Base-by-base conservation (phyloP, 2,329 filamentous ascomycete genomes). In the Phyllosticta paracitricarpa region DNA sequence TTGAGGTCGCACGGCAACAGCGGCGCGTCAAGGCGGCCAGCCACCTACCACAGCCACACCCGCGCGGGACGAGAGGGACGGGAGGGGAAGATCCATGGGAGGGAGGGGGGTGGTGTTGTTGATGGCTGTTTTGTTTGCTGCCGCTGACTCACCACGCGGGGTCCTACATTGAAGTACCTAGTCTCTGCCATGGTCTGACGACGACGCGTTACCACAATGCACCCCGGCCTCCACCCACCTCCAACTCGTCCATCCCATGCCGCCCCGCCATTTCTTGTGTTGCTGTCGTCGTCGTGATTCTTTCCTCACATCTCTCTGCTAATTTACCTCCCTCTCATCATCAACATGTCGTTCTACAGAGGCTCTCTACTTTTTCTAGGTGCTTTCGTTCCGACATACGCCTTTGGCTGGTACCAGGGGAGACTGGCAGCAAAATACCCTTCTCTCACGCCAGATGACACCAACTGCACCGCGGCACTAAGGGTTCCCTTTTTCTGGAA, bases 361-460 rank as follows among this genome's bases (percentile, higher is more conserved):
- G 54, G 59, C 54, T 24, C 59, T 26, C 30, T 52, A n/a, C 2
- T 57, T 48, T 10, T 61, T 55, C 4, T 51, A 57, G 25, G 51
- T 51, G 19, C 19, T 30, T 24, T 40, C 19, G 19, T 14, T n/a
- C 55, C 59, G 55, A 55, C 59, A 2, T 48, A 30, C 3, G 56
- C 53, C 48, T 51, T 53, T 24, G 55, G 22, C 51, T 54, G 53
- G 28, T 24, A 19, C 59, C 28, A n/a, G 17, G 14, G n/a, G 7
- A 48, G 12, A 17, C 59, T 61, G 28, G 59, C 57, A 40, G 26
- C 48, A 19, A 30, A 48, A 5, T 61, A 61, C 54, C 59, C 59
- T 12, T 40, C 35, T 14, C 28, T 61, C 4, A 10, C 3, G 8
- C 28, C 54, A 24, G 54, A 56, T 10, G 25, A 24, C 22, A 25